Base-by-base conservation (phyloP, 2,329 filamentous ascomycete genomes). In the Didymella keratinophila region DNA sequence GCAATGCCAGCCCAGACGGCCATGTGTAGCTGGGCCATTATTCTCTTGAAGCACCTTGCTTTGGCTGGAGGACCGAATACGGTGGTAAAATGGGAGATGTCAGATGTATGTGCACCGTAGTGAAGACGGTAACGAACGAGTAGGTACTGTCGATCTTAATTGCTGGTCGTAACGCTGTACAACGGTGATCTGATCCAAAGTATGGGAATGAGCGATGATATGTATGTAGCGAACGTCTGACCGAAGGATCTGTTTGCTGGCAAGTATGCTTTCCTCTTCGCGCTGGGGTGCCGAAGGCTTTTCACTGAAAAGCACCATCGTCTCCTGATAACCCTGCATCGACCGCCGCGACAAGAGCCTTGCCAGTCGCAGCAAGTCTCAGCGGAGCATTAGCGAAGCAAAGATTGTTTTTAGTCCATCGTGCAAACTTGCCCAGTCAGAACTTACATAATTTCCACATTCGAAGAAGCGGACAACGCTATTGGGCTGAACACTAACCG, bases 371-470 rank as follows among this genome's bases (percentile, higher is more conserved):
- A 58, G 50, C 50, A 54, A 50, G 34, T 42, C 32, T 42, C 12
- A 41, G 21, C 41, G 41, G 50, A 54, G 41, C 16, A 46, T 50
- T 42, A 36, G 39, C 37, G 39, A 32, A 50, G 32, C 34, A 32
- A 50, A 27, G 18, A 21, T 21, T 53, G 39, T 12, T 50, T 50
- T 50, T 28, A 39, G 56, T 32, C 30, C 23, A 41, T 45, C 7
- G 28, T 53, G 34, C 44, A 25, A 55, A 47, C 9, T 39, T 43
- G 34, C 42, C 41, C 42, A 59, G 51, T 59, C 34, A 48, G 27
- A 36, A 52, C 36, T 27, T 18, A 9, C 52, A 55, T 52, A 55
- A 60, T 55, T 55, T 55, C 57, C 51, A 55, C 52, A 42, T 37
- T 6, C 27, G 30, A 52, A 48, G 34, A 41, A 36, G 32, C 18